A percentile compares a stretch with the other conserved stretches of the same genome.
phyloP scores from a whole-genome alignment of 257 asterid species.

The Misopates orontium region DNA sequence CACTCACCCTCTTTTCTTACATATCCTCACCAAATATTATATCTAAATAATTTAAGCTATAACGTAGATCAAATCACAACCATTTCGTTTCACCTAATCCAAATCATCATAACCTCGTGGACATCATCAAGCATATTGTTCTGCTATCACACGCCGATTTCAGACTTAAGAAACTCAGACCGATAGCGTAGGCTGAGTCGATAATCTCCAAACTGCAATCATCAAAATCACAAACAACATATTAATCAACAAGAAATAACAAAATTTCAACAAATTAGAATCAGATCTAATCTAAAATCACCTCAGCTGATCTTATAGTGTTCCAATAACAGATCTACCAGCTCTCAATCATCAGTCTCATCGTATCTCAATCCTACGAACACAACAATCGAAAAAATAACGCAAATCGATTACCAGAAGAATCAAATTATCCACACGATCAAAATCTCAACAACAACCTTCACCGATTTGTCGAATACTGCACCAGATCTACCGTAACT shows the following conservation, averaged over 20 bases:
- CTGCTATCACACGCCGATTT: too few species aligned
- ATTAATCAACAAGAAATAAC: too few species aligned
- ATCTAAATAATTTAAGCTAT: not conserved
- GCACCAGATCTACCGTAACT: conserved; percentile 18
- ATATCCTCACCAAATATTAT: not conserved
- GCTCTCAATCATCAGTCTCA: not conserved
- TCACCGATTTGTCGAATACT: not conserved
- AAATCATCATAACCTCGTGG: not conserved
- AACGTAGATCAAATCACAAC: not conserved
- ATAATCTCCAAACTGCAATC: too few species aligned
- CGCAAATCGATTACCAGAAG: too few species aligned
- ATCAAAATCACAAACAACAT: too few species aligned
- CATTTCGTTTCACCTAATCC: conserved; percentile 18
- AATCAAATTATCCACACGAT: too few species aligned
- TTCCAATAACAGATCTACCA: not conserved
- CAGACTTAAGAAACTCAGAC: too few species aligned
- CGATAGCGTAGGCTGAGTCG: too few species aligned
- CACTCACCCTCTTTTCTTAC: conserved; percentile 28
- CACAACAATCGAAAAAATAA: not conserved
- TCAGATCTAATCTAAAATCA: not conserved
- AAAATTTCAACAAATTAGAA: not conserved
- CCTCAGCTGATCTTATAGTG: not conserved
- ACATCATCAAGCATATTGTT: not conserved
- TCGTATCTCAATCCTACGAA: not conserved
- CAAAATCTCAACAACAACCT: not conserved